Percentiles rank a stretch among this genome's conserved stretches.
Evolutionary conservation across 2,329 filamentous ascomycete genomes (phyloP).

Genomic region (Phaeosphaeriaceae sp.): DNA sequence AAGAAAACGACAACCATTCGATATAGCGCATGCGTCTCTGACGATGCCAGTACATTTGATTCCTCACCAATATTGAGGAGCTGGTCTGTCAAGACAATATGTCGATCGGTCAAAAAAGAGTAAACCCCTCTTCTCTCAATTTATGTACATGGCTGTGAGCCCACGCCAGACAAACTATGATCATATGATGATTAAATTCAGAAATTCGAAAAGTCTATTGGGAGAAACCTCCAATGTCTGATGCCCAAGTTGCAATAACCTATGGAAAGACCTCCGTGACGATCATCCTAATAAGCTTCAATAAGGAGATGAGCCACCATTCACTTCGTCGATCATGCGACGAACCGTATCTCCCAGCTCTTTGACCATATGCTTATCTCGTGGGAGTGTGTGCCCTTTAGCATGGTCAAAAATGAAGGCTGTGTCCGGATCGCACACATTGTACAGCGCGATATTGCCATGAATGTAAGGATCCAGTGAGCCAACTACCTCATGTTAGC

Average conservation of each 20-base stretch:
- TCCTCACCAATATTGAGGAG: too few species aligned
- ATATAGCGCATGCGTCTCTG: too few species aligned
- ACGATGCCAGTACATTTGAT: too few species aligned
- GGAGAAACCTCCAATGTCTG: too few species aligned
- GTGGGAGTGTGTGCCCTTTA: conserved; percentile 68
- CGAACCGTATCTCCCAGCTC: conserved; percentile 39
- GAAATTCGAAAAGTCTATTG: too few species aligned
- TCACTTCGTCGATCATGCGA: conserved; percentile 30
- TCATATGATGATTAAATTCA: too few species aligned
- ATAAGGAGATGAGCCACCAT: conserved; percentile 7
- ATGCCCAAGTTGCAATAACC: not conserved
- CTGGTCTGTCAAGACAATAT: too few species aligned
- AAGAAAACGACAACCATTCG: too few species aligned
- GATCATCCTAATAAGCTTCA: not conserved
- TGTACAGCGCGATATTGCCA: conserved; percentile 67
- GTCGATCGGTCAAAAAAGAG: too few species aligned
- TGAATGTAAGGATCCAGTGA: conserved; percentile 65
- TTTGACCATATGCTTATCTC: conserved; percentile 37
- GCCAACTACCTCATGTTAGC: conserved; percentile 20
- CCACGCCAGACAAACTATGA: too few species aligned
- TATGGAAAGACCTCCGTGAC: not conserved
- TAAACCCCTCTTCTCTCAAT: too few species aligned
- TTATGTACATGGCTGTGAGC: too few species aligned
- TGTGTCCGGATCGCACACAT: conserved; percentile 66
- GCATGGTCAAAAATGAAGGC: conserved; percentile 70